Evolutionary conservation across 1,284 basidiomycete genomes (phyloP), one percentile per base, ranked within the genome.

Genomic region (Ceratobasidium sp.): DNA sequence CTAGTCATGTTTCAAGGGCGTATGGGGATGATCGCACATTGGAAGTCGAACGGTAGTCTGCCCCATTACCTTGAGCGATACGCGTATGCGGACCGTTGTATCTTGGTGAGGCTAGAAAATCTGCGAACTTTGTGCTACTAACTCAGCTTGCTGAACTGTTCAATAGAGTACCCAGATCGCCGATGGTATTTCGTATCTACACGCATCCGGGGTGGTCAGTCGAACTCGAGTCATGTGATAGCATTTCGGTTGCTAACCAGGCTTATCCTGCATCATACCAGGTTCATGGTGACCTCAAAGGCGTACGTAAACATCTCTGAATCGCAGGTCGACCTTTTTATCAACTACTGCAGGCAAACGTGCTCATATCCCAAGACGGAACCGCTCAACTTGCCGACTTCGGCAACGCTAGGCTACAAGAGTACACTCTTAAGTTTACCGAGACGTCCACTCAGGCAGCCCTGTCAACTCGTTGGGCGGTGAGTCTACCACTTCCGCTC

Each of bases 51-150:
- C 12, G 68, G 68, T 20, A 55, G 10, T 49, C 7, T 72, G 42
- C 53, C 18, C 26, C 33, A n/a, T 5, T 72, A 60, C 42, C 70
- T 72, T 44, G 51, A 53, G 28, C 70, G 15, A 28, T 40, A 61
- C 26, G 20, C 33, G 6, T n/a, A 49, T 2, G 53, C 23, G 15
- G 42, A 72, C 44, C 70, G 70, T 10, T 72, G 56, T 23, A 7
- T 39, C 3, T 42, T 72, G 55, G 70, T 33, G 33, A 33, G 33
- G 33, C 33, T 33, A 33, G 33, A 33, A 33, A 33, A 33, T 33
- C 33, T 33, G 33, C 33, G 33, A 33, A 33, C 33, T 33, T 33
- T 33, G 33, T 33, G 33, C 33, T 61, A 49, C 33, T 33, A 33
- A 33, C 33, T 33, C 33, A 33, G 33, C 33, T 33, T 33, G 46